A percentile compares a stretch with the other conserved stretches of the same genome.
phyloP scores from a whole-genome alignment of 2,329 filamentous ascomycete species.

The Aspergillus clavatus region DNA sequence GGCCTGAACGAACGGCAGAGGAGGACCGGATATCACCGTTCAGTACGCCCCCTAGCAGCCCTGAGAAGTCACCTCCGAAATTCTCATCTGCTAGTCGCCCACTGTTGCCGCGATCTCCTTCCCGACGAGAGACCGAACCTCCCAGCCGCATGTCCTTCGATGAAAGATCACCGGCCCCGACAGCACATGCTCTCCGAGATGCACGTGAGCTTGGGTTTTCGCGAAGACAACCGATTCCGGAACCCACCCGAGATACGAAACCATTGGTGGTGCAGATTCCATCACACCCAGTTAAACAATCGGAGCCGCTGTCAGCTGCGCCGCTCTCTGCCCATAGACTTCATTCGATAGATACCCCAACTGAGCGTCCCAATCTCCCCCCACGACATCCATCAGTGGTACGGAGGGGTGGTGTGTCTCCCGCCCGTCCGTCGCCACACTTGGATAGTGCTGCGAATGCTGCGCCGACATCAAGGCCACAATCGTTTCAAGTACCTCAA shows the following conservation, averaged over 20 bases:
- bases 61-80: constrained; percentile 51
- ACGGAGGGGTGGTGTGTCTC: constrained; percentile 21
- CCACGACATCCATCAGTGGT: constrained; percentile 31
- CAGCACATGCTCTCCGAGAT: constrained; percentile 16
- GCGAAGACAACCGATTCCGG: constrained; percentile 21
- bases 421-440: constrained; percentile 15
- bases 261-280: constrained; percentile 33
- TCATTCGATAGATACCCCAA: constrained; percentile 28
- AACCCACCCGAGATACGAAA: constrained; percentile 26
- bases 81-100: constrained; percentile 9
- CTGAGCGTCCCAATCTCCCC: constrained; percentile 49
- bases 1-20: constrained; percentile 21
- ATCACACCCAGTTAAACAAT: constrained; percentile 15
- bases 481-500: constrained; percentile 9
- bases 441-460: constrained; percentile 10
- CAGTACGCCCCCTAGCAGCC: constrained; percentile 75
- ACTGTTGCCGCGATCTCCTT: constrained; percentile 15
- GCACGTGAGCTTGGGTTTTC: constrained; percentile 30
- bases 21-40: constrained; percentile 68
- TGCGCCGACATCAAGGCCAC: constrained; percentile 12
- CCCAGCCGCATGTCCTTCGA: constrained; percentile 25
- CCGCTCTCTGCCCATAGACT: constrained; percentile 41
- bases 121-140: constrained; percentile 23
- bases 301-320: constrained; percentile 19
- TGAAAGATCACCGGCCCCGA: constrained; percentile 22